Percentiles rank a stretch among this genome's conserved stretches.
Evolutionary conservation across 2,329 filamentous ascomycete species (phyloP).

Genomic region (Neoarthrinium moseri): DNA sequence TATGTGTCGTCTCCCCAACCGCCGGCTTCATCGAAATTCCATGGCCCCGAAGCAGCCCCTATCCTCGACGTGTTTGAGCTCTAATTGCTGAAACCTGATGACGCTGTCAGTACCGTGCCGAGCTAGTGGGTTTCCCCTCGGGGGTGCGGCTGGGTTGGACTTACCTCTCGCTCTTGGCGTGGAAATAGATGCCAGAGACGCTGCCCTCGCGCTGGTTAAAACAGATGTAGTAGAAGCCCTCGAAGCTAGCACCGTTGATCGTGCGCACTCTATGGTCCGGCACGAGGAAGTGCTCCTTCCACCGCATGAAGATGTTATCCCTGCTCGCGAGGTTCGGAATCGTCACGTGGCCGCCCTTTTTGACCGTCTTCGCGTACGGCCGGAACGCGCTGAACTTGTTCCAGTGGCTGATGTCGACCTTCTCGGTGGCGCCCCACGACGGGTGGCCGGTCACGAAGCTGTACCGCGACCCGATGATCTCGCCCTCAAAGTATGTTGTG

Average conservation of each 20-base stretch:
- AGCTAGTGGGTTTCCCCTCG: no score
- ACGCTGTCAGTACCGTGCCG: no score
- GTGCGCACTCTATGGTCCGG: constrained; percentile 90
- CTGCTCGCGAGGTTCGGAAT: constrained; percentile 72
- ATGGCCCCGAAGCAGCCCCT: constrained; percentile 79
- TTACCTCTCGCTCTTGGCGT: constrained; percentile 96
- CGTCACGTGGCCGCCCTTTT: constrained; percentile 49
- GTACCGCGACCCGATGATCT: constrained; percentile 94
- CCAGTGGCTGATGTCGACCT: constrained; percentile 93
- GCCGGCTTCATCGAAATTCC: constrained; percentile 72
- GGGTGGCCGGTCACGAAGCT: constrained; percentile 89
- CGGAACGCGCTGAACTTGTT: constrained; percentile 84
- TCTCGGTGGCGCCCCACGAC: constrained; percentile 88
- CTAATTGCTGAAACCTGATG: constrained; percentile 82
- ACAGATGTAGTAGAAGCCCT: constrained; percentile 99
- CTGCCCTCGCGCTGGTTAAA: constrained; percentile 89
- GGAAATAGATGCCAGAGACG: constrained; percentile 95
- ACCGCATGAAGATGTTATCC: constrained; percentile 96
- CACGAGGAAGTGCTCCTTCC: constrained; percentile 98
- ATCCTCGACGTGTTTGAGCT: constrained; percentile 85
- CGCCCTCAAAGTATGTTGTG: constrained; percentile 96
- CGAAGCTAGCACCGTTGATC: constrained; percentile 92
- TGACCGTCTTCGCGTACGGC: constrained; percentile 62
- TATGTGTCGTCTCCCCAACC: no score
- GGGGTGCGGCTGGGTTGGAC: no score